Conservation (phyloP, 2,329 filamentous ascomycete species). For the Colletotrichum sublineola region DNA sequence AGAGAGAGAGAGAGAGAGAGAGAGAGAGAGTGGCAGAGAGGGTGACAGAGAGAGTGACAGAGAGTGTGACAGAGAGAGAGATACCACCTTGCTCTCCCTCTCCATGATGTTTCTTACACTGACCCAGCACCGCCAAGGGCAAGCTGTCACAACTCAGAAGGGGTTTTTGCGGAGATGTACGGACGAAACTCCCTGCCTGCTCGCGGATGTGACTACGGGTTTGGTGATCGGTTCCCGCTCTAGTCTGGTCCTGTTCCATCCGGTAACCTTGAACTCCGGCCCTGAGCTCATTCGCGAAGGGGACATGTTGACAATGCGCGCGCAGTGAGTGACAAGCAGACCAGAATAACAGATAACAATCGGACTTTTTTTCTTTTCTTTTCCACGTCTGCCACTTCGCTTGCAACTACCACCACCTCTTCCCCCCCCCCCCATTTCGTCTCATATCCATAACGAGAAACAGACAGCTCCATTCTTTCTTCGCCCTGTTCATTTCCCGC, state of each 20-base stretch:
- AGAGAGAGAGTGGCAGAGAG: too few relatives aligned
- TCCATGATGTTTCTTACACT: background rate
- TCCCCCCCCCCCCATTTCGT: background rate
- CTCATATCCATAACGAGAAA: background rate
- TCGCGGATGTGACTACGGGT: background rate
- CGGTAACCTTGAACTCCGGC: background rate
- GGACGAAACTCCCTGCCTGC: background rate
- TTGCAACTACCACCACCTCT: background rate
- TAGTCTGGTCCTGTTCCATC: background rate
- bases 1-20: too few relatives aligned
- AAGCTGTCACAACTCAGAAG: background rate
- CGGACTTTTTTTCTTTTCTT: background rate
- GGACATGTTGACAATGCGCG: slow-evolving; percentile 19
- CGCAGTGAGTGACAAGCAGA: background rate
- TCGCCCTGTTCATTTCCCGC: background rate
- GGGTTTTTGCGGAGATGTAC: background rate
- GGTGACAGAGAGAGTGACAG: too few relatives aligned
- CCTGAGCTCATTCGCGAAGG: background rate
- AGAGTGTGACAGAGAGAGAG: background rate
- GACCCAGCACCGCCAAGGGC: background rate
- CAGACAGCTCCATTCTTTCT: background rate
- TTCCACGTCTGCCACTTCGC: background rate
- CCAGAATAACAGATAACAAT: too few relatives aligned
- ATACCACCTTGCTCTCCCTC: background rate
- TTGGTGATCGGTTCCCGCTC: background rate